Base-by-base conservation (phyloP, 257 asterid species). In the Eustoma russellianum region DNA sequence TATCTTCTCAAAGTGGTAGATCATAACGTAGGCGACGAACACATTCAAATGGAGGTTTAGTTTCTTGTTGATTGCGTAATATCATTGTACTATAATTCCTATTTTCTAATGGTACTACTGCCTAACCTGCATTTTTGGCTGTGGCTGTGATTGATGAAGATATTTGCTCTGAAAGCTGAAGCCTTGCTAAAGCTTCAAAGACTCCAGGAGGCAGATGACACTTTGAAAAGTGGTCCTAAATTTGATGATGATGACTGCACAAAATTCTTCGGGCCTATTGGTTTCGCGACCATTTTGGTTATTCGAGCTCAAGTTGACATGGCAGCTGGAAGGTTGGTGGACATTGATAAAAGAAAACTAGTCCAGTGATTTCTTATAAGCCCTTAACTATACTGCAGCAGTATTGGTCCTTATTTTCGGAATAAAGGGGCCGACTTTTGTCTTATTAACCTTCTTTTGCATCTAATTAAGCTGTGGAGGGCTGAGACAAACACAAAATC, bases 161-260 rank as follows among this genome's bases (percentile, higher is more conserved):
- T 86, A 77, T 77, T 80, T 57, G 83, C 88, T 28, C 58, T 86
- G 70, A 83, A 74, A 81, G 86, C 91, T 10, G 95, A 83, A 74
- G 94, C 94, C 3, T 66, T 71, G 18, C 15, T 86, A 74, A 81
- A 71, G 78, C 83, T 86, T 44, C 75, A 75, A 57, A 80, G 68
- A 70, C 82, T 76, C 61, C 88, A 79, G 69, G 94, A 81, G 15
- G 95, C 95, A 14, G 83, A 83, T 35, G 81, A 83, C 50, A 75
- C 78, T 16, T 53, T 79, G 72, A 67, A 63, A 7, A 75, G 50
- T 40, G 77, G 88, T 33, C 95, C 94, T 0, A 66, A 81, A 16
- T 83, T 79, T 33, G 78, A 79, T 7, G 68, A 69, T 16, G 94
- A 81, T 10, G 94, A 81, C 28, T 75, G 84, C 57, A 77, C 68